These are phyloP conservation scores for Chlamydomonas schloesseri DNA, from an alignment of 139 green algal species.

Conservation along the genomic window DNA sequence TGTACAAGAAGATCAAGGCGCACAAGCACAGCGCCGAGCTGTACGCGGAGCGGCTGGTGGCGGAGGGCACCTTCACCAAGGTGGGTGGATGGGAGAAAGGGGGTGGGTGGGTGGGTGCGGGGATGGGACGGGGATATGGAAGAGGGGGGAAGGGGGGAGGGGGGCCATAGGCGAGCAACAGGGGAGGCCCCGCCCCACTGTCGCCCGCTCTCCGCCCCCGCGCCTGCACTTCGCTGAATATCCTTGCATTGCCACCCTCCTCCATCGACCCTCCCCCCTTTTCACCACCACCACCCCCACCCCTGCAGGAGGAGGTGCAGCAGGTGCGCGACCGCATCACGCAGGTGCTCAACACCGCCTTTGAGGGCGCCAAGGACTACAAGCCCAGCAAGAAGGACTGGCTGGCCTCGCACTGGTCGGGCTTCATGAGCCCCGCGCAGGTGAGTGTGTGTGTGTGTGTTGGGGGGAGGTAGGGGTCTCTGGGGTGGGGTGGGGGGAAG, in stretches of 20 bases:
- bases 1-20: conserved; percentile 92
- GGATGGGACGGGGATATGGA: background rate
- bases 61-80: conserved; percentile 69
- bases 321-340: background rate
- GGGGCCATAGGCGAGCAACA: too few species aligned
- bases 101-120: background rate
- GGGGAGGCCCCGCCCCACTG: too few species aligned
- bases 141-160: too few species aligned
- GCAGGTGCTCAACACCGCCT: conserved; percentile 81
- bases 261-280: too few species aligned
- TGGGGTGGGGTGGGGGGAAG: background rate
- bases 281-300: background rate
- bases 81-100: background rate
- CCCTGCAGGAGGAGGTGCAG: conserved; percentile 83
- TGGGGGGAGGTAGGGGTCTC: conserved; percentile 62
- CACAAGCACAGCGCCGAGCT: conserved; percentile 79
- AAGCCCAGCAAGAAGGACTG: conserved; percentile 85
- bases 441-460: background rate
- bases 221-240: too few species aligned
- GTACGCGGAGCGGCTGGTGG: conserved; percentile 87
- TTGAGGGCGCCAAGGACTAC: conserved; percentile 89
- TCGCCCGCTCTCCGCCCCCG: too few species aligned
- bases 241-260: too few species aligned
- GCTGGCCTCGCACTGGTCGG: conserved; percentile 90
- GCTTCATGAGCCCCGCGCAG: conserved; percentile 94